A percentile compares a stretch with the other conserved stretches of the same genome.
phyloP scores from a whole-genome alignment of 805 yeast species.

The Suhomyces pyralidae region DNA sequence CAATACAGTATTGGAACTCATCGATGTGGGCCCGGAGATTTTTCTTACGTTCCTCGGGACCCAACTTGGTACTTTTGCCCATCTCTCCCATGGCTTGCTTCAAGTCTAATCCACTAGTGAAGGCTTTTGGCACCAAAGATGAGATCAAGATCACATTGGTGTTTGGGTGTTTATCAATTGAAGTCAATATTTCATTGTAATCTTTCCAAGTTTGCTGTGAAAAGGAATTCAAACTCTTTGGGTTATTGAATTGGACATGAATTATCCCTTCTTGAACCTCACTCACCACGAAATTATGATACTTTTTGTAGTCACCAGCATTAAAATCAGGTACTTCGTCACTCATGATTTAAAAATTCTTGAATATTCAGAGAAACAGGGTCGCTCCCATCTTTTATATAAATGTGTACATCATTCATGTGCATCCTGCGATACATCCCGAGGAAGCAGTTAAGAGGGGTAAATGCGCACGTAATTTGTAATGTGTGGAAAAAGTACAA shows the following conservation, averaged over 20 bases:
- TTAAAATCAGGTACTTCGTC: conserved; percentile 5
- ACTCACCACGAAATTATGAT: conserved; percentile 35
- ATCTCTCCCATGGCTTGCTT: conserved; percentile 24
- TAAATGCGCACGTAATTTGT: neutral
- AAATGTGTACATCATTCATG: neutral
- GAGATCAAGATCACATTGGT: conserved; percentile 54
- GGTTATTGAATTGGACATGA: conserved; percentile 62
- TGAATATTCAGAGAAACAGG: neutral
- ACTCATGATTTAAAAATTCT: neutral
- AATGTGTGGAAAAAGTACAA: neutral
- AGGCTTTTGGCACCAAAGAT: conserved; percentile 53
- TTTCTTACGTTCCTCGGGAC: conserved; percentile 22
- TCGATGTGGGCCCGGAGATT: conserved; percentile 36
- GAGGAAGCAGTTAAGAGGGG: neutral
- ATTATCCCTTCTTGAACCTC: conserved; percentile 47
- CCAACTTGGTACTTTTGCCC: neutral
- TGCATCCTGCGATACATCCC: neutral
- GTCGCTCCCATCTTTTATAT: neutral
- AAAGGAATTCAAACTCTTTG: conserved; percentile 58
- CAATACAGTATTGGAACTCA: conserved; percentile 58
- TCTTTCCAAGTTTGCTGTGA: conserved; percentile 55
- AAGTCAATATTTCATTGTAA: conserved; percentile 46
- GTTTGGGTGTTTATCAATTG: conserved; percentile 41
- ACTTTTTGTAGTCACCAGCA: conserved; percentile 16
- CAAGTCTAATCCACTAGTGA: conserved; percentile 67